Evolutionary conservation across 305 asterid species (phyloP).

Genomic region (Vinca major): DNA sequence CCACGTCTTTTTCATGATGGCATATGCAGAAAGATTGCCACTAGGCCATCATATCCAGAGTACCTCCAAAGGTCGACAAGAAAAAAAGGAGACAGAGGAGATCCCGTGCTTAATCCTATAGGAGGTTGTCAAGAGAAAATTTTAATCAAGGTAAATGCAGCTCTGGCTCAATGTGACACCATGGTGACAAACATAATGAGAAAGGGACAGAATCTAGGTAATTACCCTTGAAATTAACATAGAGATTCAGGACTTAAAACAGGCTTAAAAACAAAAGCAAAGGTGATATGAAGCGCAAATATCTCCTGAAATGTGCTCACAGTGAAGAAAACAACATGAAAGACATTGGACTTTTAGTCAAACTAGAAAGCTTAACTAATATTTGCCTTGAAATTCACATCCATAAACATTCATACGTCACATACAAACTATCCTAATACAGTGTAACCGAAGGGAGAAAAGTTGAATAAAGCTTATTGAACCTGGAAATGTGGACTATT

Average conservation of each 20-base stretch:
- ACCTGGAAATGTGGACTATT: constrained; percentile 92
- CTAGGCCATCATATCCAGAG: background rate
- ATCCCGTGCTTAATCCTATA: too few species aligned
- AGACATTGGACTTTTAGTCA: background rate
- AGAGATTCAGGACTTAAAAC: background rate
- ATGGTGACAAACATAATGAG: background rate
- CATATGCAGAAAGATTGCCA: too few species aligned
- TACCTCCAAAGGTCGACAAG: too few species aligned
- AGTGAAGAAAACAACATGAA: background rate
- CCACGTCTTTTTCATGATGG: too few species aligned
- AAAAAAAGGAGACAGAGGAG: too few species aligned
- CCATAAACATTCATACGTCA: background rate
- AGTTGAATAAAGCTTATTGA: constrained; percentile 11
- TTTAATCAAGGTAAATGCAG: background rate
- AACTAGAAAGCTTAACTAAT: background rate
- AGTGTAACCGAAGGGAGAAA: background rate
- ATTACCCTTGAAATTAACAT: background rate
- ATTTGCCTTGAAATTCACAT: background rate
- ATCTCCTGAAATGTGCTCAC: too few species aligned
- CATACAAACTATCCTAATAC: background rate
- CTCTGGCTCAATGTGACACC: background rate
- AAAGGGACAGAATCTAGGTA: background rate
- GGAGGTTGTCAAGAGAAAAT: too few species aligned
- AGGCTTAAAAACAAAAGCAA: background rate
- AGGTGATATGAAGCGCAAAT: background rate